phyloP scores from a whole-genome alignment of 1,139 yeast species.

The Diutina mesorugosa region DNA sequence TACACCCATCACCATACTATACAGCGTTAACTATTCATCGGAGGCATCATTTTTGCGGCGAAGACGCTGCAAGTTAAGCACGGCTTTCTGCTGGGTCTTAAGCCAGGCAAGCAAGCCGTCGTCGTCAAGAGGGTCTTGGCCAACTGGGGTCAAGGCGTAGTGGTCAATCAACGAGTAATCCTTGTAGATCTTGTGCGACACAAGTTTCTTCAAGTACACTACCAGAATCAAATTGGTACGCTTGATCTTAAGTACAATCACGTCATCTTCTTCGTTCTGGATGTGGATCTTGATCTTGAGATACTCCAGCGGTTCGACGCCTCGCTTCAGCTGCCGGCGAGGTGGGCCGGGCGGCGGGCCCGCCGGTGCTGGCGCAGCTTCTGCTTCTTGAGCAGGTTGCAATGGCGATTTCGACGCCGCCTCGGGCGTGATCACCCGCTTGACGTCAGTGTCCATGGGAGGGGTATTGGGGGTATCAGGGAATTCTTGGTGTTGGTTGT shows the following conservation, averaged over 20 bases:
- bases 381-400: neutral
- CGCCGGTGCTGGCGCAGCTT: neutral
- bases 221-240: conserved; percentile 16
- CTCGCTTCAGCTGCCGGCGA: neutral
- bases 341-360: neutral
- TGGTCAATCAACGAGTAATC: conserved; percentile 19
- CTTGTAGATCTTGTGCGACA: conserved; percentile 22
- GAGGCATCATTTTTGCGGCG: neutral
- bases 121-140: conserved; percentile 8
- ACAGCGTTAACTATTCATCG: neutral
- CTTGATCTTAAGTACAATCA: conserved; percentile 18
- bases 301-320: conserved; percentile 7
- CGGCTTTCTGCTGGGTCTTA: conserved; percentile 15
- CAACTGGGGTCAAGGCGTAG: conserved; percentile 13
- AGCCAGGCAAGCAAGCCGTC: conserved; percentile 14
- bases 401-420: neutral
- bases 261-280: conserved; percentile 20
- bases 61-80: conserved; percentile 12
- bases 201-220: conserved; percentile 17
- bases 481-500: neutral
- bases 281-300: conserved; percentile 20
- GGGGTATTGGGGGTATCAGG: conserved; percentile 1
- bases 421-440: neutral
- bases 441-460: neutral
- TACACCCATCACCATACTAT: neutral